phyloP scores from a whole-genome alignment of 805 yeast species.

The Ogataea angusta region DNA sequence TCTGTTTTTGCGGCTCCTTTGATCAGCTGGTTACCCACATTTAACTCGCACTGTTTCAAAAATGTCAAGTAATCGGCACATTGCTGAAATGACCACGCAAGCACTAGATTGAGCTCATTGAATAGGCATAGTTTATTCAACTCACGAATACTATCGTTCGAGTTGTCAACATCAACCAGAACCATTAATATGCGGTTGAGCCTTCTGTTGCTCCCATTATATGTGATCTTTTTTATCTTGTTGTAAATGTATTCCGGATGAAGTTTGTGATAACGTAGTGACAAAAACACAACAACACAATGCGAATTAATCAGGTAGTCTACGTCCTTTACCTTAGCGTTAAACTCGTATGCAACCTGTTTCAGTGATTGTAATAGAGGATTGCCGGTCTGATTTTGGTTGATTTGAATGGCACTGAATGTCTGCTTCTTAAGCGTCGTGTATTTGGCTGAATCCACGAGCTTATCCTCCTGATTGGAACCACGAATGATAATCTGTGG shows the following conservation, averaged over 20 bases:
- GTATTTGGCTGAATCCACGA: constrained; percentile 17
- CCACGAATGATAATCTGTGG: constrained; percentile 17
- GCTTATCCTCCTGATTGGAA: constrained; percentile 13
- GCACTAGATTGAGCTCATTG: constrained; percentile 46
- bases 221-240: constrained; percentile 40
- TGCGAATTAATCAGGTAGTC: constrained; percentile 64
- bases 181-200: constrained; percentile 48
- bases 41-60: constrained; percentile 33
- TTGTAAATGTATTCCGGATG: constrained; percentile 72
- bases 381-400: constrained; percentile 68
- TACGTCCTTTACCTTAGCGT: constrained; percentile 44
- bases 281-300: constrained; percentile 57
- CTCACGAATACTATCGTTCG: constrained; percentile 45
- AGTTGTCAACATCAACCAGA: constrained; percentile 64
- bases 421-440: constrained; percentile 21
- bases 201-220: constrained; percentile 19
- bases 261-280: constrained; percentile 69
- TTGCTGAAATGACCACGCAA: constrained; percentile 55
- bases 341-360: constrained; percentile 52
- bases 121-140: constrained; percentile 46
- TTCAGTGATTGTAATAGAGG: constrained; percentile 59
- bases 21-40: constrained; percentile 33
- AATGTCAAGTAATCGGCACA: constrained; percentile 43
- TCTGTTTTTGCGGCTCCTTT: constrained; percentile 37
- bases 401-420: constrained; percentile 46